Base-by-base conservation (phyloP, 1,284 basidiomycete genomes). In the Sporisorium reilianum region DNA sequence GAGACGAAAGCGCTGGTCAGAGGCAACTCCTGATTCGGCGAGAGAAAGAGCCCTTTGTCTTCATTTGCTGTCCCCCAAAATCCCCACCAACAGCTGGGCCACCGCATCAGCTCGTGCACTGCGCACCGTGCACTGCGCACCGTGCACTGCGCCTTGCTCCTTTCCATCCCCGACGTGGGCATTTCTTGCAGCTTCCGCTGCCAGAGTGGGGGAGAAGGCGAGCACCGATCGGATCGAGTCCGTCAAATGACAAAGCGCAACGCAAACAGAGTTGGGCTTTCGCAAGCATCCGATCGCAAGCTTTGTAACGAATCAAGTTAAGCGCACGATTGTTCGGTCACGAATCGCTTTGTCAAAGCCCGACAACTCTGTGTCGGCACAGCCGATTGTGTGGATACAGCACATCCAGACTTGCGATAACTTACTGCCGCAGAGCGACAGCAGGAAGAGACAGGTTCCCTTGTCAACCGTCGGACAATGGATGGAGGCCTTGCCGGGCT, bases 11-110 rank as follows among this genome's bases (percentile, higher is more conserved):
- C 14, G 8, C 11, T n/a, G 46, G 50, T 25, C 22, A 23, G 26
- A 34, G 38, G 38, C n/a, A 20, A 8, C 38, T 8, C 9, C n/a
- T 36, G 49, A 36, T 38, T 16, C 23, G 12, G 26, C 10, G 55
- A 16, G 26, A 23, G 42, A 40, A 18, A 48, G n/a, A 30, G 50
- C 46, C 59, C 52, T 62, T 62, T 62, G 59, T 62, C n/a, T 49
- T 55, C 45, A 55, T 57, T 57, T 57, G 55, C 25, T 18, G 32
- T 14, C 36, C 2, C n/a, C 1, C 14, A n/a, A 41, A 41, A 20
- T 20, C 38, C 26, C 14, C 55, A 28, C 23, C 45, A 23, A 34
- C 44, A 20, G 12, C 32, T 23, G 32, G 30, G 32, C 16, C n/a
- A 20, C 38, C 38, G 16, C 46, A n/a, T 5, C 46, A 32, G 28